A percentile compares a stretch with the other conserved stretches of the same genome.
phyloP scores from a whole-genome alignment of 495 filamentous ascomycete genomes.

The Xylaria venustula region DNA sequence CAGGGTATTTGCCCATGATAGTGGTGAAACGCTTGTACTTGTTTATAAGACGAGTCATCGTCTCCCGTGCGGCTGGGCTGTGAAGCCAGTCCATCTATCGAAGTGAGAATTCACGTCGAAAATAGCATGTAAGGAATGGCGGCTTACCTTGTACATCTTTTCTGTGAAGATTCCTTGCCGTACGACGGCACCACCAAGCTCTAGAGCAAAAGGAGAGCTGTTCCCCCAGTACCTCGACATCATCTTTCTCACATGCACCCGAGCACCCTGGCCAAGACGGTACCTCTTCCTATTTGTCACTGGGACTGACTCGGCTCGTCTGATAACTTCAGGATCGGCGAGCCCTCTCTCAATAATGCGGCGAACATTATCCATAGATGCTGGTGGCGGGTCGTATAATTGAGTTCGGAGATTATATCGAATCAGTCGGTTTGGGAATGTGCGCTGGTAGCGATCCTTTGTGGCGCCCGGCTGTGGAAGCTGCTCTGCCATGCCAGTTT shows the following conservation, averaged over 20 bases:
- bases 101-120: background rate
- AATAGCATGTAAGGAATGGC: background rate
- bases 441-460: slow-evolving; percentile 30
- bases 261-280: slow-evolving; percentile 26
- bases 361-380: slow-evolving; percentile 44
- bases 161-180: slow-evolving; percentile 77
- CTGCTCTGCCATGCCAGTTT: slow-evolving; percentile 33
- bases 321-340: slow-evolving; percentile 21
- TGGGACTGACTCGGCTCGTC: slow-evolving; percentile 25
- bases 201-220: slow-evolving; percentile 64
- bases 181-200: slow-evolving; percentile 76
- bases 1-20: slow-evolving; percentile 59
- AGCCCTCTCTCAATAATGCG: slow-evolving; percentile 44
- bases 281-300: slow-evolving; percentile 11
- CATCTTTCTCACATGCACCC: slow-evolving; percentile 65
- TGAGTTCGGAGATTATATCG: slow-evolving; percentile 35
- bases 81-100: slow-evolving; percentile 68
- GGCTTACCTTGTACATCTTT: slow-evolving; percentile 65
- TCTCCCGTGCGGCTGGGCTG: slow-evolving; percentile 59
- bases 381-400: slow-evolving; percentile 33
- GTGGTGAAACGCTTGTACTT: slow-evolving; percentile 71
- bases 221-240: slow-evolving; percentile 83
- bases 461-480: background rate
- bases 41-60: slow-evolving; percentile 62
- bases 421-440: slow-evolving; percentile 64